These are phyloP conservation scores for Oryza australiensis DNA, from an alignment of 176 grass and related monocot genomes.

Conservation along the genomic window DNA sequence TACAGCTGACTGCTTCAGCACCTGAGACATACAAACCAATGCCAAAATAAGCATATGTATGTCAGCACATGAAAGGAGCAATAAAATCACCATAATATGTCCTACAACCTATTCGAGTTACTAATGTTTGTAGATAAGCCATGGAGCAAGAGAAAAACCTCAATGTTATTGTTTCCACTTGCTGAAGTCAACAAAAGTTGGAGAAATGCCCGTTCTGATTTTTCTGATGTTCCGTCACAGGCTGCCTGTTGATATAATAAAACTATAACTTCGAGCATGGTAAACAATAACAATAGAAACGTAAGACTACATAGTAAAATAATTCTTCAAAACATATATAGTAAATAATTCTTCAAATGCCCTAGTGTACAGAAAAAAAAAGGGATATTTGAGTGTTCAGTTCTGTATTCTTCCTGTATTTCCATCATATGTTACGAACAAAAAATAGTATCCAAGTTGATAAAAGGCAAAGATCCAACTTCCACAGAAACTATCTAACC, in stretches of 20 bases:
- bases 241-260: conserved; percentile 61
- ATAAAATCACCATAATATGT: not conserved
- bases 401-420: not conserved
- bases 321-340: not conserved
- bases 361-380: not conserved
- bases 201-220: conserved; percentile 70
- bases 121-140: not conserved
- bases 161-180: conserved; percentile 60
- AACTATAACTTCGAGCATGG: conserved; percentile 36
- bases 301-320: not conserved
- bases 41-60: not conserved
- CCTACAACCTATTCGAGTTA: not conserved
- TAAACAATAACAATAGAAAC: conserved; percentile 11
- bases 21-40: conserved; percentile 44
- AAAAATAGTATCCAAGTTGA: not conserved
- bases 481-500: not conserved
- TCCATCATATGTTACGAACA: not conserved
- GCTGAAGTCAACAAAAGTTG: conserved; percentile 75
- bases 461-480: conserved; percentile 16
- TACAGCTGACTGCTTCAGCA: conserved; percentile 75
- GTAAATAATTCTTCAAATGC: not conserved
- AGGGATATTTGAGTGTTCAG: not conserved
- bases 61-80: not conserved
- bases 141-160: conserved; percentile 53
- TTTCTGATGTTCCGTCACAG: conserved; percentile 70